Conservation (phyloP, 2,329 filamentous ascomycete species). For the Cladosporium colombiae region DNA sequence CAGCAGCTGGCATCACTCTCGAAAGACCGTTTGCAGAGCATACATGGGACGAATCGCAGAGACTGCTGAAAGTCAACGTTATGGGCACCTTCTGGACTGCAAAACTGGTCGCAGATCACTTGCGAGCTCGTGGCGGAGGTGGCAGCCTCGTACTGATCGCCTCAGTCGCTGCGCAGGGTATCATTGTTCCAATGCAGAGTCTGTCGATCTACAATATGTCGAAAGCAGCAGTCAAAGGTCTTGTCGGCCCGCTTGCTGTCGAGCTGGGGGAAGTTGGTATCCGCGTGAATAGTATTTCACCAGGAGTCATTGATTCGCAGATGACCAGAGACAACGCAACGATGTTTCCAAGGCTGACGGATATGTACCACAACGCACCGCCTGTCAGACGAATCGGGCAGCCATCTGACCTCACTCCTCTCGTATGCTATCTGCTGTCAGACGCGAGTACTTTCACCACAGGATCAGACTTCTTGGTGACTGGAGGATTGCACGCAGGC, state of each 20-base stretch:
- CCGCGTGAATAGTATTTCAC: slow-evolving; percentile 29
- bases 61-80: slow-evolving; percentile 42
- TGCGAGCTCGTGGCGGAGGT: slow-evolving; percentile 35
- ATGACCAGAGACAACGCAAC: slow-evolving; percentile 24
- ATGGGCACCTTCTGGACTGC: slow-evolving; percentile 41
- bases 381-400: slow-evolving; percentile 20
- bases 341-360: slow-evolving; percentile 15
- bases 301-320: slow-evolving; percentile 26
- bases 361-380: slow-evolving; percentile 23
- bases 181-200: slow-evolving; percentile 35
- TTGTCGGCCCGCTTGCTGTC: slow-evolving; percentile 31
- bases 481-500: slow-evolving; percentile 22
- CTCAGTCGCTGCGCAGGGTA: slow-evolving; percentile 37
- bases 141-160: slow-evolving; percentile 41
- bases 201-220: slow-evolving; percentile 39
- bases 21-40: slow-evolving; percentile 35
- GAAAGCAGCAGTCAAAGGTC: slow-evolving; percentile 31
- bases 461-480: slow-evolving; percentile 22
- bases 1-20: slow-evolving; percentile 35
- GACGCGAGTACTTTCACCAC: slow-evolving; percentile 22
- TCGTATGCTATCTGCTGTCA: slow-evolving; percentile 21
- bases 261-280: slow-evolving; percentile 28
- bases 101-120: slow-evolving; percentile 40
- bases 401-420: slow-evolving; percentile 22
- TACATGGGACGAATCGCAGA: slow-evolving; percentile 33